phyloP scores from a whole-genome alignment of 345 rosid genomes.

The Zanthoxylum bungeanum region DNA sequence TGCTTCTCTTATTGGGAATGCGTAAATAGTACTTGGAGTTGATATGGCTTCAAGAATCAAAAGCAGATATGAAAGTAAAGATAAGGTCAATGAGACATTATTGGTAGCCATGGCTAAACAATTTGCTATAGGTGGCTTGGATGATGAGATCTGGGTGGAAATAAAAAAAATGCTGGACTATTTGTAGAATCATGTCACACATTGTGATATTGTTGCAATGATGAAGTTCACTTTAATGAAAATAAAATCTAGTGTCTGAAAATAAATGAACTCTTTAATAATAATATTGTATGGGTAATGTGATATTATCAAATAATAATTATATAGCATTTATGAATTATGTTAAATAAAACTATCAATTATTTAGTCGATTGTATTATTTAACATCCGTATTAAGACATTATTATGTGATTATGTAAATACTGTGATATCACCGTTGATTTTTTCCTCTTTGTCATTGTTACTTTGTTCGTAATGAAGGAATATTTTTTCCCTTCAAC shows the following conservation, averaged over 20 bases:
- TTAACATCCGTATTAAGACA: too few species aligned
- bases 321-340: too few species aligned
- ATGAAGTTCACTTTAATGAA: background rate
- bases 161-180: background rate
- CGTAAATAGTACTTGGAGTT: background rate
- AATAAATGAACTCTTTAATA: too few species aligned
- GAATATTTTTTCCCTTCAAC: background rate
- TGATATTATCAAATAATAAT: too few species aligned
- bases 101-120: background rate
- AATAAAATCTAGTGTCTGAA: background rate
- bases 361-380: background rate
- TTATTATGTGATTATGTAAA: too few species aligned
- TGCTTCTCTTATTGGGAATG: background rate
- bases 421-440: too few species aligned
- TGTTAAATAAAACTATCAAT: too few species aligned
- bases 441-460: too few species aligned
- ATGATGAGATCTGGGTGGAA: background rate
- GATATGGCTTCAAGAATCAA: background rate
- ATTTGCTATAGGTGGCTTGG: background rate
- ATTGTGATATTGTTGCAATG: background rate
- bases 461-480: background rate
- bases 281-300: too few species aligned
- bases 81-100: background rate
- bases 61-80: background rate
- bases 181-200: background rate